Percentiles rank a stretch among this genome's conserved stretches.
Conservation (phyloP, 2,329 filamentous ascomycete genomes). For the Colletotrichum shisoi region DNA sequence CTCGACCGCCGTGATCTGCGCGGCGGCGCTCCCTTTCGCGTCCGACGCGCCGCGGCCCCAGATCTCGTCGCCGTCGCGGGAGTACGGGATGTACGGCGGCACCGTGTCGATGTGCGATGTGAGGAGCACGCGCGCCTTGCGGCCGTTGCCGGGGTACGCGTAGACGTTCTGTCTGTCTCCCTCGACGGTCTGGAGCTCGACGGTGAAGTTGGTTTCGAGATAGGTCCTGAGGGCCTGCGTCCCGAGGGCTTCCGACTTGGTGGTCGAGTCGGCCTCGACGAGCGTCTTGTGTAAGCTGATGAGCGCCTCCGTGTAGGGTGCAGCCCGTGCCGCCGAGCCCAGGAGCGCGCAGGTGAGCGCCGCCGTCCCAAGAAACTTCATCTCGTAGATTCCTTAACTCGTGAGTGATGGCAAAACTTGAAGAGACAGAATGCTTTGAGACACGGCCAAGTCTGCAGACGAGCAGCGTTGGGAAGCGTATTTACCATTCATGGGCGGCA, state of each 20-base stretch:
- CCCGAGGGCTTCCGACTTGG: slow-evolving; percentile 71
- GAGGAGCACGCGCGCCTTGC: slow-evolving; percentile 67
- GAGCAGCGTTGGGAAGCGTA: not conserved
- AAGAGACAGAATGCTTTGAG: not conserved
- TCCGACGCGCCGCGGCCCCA: slow-evolving; percentile 78
- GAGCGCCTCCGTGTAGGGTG: slow-evolving; percentile 60
- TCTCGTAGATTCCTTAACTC: not conserved
- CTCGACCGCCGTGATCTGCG: slow-evolving; percentile 74
- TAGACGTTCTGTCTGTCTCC: slow-evolving; percentile 75
- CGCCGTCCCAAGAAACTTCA: not conserved
- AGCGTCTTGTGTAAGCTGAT: slow-evolving; percentile 79
- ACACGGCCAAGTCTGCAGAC: not conserved
- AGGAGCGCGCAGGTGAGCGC: not conserved
- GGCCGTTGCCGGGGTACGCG: slow-evolving; percentile 65
- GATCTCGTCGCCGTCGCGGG: slow-evolving; percentile 64
- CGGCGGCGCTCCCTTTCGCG: slow-evolving; percentile 73
- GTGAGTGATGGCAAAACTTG: not conserved
- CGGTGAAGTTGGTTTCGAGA: slow-evolving; percentile 60
- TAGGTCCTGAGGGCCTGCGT: slow-evolving; percentile 73
- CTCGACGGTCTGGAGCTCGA: slow-evolving; percentile 47
- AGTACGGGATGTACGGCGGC: slow-evolving; percentile 76
- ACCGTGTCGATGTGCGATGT: slow-evolving; percentile 85
- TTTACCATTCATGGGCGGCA: slow-evolving; percentile 5
- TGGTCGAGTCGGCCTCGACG: slow-evolving; percentile 75
- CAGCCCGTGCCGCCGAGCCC: slow-evolving; percentile 27